phyloP scores from a whole-genome alignment of 2,329 filamentous ascomycete species.

The Coniochaeta prunicola region DNA sequence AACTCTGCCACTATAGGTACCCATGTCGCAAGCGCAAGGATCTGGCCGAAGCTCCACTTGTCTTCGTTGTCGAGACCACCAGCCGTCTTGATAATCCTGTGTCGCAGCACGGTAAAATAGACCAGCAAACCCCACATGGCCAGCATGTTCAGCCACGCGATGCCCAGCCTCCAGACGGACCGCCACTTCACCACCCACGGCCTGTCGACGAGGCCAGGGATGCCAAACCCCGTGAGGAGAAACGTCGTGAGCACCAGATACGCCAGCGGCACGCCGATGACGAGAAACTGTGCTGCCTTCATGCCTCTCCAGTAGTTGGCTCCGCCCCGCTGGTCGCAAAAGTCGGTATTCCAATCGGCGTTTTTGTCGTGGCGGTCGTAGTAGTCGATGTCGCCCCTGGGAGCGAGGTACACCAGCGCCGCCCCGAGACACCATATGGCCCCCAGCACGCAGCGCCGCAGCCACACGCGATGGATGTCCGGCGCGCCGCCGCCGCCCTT shows the following conservation, averaged over 20 bases:
- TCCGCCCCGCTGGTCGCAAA: slow-evolving; percentile 11
- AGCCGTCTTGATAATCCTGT: slow-evolving; percentile 3
- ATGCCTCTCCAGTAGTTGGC: slow-evolving; percentile 8
- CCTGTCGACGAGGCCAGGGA: slow-evolving; percentile 7
- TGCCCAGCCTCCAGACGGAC: slow-evolving; percentile 1
- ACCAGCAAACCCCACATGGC: slow-evolving; percentile 4
- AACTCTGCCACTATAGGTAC: slow-evolving; percentile 14
- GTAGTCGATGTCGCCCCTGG: slow-evolving; percentile 10
- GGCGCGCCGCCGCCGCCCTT: background rate
- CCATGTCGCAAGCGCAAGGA: slow-evolving; percentile 17
- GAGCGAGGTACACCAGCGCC: slow-evolving; percentile 8
- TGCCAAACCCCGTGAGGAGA: slow-evolving; percentile 8
- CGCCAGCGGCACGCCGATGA: slow-evolving; percentile 9
- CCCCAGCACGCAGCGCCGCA: slow-evolving; percentile 7
- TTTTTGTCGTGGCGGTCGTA: slow-evolving; percentile 3
- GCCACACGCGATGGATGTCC: slow-evolving; percentile 5
- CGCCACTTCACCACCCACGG: slow-evolving; percentile 1
- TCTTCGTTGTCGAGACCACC: slow-evolving; percentile 4
- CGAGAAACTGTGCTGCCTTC: slow-evolving; percentile 6
- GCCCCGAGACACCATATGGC: slow-evolving; percentile 8
- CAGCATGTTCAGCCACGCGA: slow-evolving; percentile 6
- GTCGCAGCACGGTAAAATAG: slow-evolving; percentile 3
- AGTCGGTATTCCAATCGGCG: background rate
- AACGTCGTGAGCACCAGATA: slow-evolving; percentile 11
- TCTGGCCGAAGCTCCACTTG: slow-evolving; percentile 18